phyloP scores from a whole-genome alignment of 805 yeast genomes.

The Candida tallmaniae region DNA sequence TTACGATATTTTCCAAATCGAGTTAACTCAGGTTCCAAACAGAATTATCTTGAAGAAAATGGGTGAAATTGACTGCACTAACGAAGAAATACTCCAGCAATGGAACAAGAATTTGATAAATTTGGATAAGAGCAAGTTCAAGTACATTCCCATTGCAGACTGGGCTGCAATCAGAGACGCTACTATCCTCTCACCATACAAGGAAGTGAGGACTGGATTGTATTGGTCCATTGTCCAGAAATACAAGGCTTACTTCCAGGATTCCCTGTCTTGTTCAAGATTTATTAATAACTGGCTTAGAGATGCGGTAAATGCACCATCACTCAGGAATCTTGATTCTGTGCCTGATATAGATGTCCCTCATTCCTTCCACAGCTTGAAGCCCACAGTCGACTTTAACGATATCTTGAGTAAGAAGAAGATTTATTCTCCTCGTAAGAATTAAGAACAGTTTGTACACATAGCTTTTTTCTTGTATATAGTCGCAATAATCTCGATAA shows the following conservation, averaged over 20 bases:
- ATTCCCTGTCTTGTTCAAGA: slow-evolving; percentile 26
- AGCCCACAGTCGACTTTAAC: background rate
- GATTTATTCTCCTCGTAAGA: too few species aligned
- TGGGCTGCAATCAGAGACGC: slow-evolving; percentile 84
- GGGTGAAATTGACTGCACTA: slow-evolving; percentile 54
- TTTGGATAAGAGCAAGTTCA: slow-evolving; percentile 52
- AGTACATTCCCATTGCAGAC: slow-evolving; percentile 74
- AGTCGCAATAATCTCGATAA: too few species aligned
- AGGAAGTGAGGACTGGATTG: slow-evolving; percentile 44
- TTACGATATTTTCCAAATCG: slow-evolving; percentile 53
- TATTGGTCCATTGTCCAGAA: slow-evolving; percentile 53
- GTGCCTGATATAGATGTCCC: too few species aligned
- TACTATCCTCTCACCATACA: slow-evolving; percentile 46
- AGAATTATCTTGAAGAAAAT: slow-evolving; percentile 70
- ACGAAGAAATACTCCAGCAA: slow-evolving; percentile 47
- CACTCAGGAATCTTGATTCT: too few species aligned
- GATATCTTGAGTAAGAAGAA: too few species aligned
- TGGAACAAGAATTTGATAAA: slow-evolving; percentile 49
- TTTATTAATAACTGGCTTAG: slow-evolving; percentile 22
- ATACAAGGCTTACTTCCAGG: slow-evolving; percentile 41
- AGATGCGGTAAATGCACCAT: too few species aligned
- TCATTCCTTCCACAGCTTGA: too few species aligned
- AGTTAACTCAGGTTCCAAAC: slow-evolving; percentile 63
- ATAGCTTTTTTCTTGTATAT: too few species aligned
- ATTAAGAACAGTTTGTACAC: too few species aligned